Evolutionary conservation across 208 protist genomes (phyloP), one percentile per base, ranked within the genome.

Genomic region (Leishmania major): DNA sequence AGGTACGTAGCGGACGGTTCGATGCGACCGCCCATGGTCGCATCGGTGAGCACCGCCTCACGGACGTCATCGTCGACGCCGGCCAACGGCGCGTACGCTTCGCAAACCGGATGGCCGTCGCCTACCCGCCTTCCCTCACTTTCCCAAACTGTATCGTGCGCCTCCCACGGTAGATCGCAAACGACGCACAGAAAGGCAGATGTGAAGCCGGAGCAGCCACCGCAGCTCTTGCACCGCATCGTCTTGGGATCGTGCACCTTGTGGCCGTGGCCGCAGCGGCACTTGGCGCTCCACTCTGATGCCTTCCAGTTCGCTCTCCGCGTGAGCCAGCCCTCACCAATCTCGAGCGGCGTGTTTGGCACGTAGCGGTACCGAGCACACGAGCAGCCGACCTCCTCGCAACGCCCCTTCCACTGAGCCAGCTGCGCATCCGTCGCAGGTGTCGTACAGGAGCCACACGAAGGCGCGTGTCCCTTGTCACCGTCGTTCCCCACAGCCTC

Each of bases 321-420:
- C 28, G 90, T 87, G 53, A 98, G 88, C 93, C 94, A 97, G 2
- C 82, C 87, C 59, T 97, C 93, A 10, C 96, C 94, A 60, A 97
- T 96, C 78, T 97, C 95, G 72, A 96, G 93, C 28, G 96, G 96
- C 19, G 87, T 87, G 78, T 94, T 96, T 22, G 96, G 96, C 10
- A 97, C 78, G 83, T 96, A 98, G 66, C 87, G 83, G 64, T 93
- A 98, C 40, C 81, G n/a, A 6, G 51, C 43, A 84, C 94, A 98
- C 3, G 19, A 47, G 66, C 94, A 97, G 37, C 83, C 77, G 0
- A 66, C 79, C 72, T 86, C 84, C 80, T 88, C 82, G 57, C 92
- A 95, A 17, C 79, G 83, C 70, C 75, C 77, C 80, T 77, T 78
- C 66, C 79, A 77, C 43, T 72, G 78, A 64, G 78, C 73, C 15